These are phyloP conservation scores for Annulohypoxylon maeteangense DNA, from an alignment of 495 filamentous ascomycete species.

Conservation along the genomic window DNA sequence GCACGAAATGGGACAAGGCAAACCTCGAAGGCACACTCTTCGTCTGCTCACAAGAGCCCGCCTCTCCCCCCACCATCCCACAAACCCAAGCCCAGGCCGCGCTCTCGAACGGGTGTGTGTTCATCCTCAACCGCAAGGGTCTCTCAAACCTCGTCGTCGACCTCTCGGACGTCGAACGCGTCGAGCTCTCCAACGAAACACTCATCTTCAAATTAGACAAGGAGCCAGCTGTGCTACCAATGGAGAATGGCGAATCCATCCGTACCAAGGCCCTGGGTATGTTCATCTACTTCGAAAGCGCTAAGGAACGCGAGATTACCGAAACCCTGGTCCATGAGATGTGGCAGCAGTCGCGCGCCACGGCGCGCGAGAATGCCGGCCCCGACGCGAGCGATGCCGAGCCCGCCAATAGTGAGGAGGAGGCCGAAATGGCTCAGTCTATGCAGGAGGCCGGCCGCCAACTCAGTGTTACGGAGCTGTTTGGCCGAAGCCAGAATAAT, in stretches of 20 bases:
- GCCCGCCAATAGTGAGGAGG: neutral
- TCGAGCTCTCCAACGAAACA: constrained; percentile 55
- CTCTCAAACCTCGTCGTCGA: constrained; percentile 58
- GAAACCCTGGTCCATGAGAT: constrained; percentile 51
- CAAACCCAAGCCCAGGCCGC: constrained; percentile 26
- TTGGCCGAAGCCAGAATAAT: constrained; percentile 24
- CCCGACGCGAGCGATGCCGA: constrained; percentile 8
- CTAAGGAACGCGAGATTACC: constrained; percentile 43
- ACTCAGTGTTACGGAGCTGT: constrained; percentile 44
- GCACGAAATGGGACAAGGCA: constrained; percentile 77
- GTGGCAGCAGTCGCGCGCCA: constrained; percentile 52
- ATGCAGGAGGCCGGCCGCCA: constrained; percentile 33
- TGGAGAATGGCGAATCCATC: constrained; percentile 46
- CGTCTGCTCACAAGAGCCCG: constrained; percentile 69
- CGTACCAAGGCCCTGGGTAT: constrained; percentile 53
- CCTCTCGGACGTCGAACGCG: constrained; percentile 51
- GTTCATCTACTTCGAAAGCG: constrained; percentile 58
- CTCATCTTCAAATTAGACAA: constrained; percentile 57
- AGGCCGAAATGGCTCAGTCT: neutral
- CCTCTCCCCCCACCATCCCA: constrained; percentile 7
- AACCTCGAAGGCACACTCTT: constrained; percentile 85
- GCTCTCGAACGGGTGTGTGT: constrained; percentile 50
- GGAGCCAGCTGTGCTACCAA: constrained; percentile 30
- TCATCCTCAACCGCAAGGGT: constrained; percentile 60
- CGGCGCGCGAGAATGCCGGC: constrained; percentile 7